These are phyloP conservation scores for Phaffomyces opuntiae DNA, from an alignment of 805 yeast genomes.

Conservation along the genomic window DNA sequence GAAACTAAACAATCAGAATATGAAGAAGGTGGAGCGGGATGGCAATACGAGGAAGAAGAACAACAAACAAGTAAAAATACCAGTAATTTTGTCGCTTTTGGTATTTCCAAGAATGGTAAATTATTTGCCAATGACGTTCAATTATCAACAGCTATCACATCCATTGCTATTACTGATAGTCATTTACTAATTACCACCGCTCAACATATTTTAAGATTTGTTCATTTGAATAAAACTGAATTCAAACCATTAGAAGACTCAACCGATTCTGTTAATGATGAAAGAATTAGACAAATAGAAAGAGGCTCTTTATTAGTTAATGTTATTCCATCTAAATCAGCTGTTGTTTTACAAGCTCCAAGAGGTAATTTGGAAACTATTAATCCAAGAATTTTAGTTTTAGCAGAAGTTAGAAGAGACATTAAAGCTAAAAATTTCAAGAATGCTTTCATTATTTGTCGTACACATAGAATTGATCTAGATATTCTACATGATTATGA, in stretches of 20 bases:
- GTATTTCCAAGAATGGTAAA: constrained; percentile 70
- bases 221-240: constrained; percentile 49
- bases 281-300: constrained; percentile 82
- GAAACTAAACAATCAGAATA: constrained; percentile 18
- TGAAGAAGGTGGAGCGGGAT: constrained; percentile 4
- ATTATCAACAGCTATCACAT: constrained; percentile 72
- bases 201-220: constrained; percentile 73
- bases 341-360: constrained; percentile 87
- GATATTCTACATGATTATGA: constrained; percentile 86
- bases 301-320: constrained; percentile 84
- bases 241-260: constrained; percentile 34
- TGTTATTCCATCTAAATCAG: constrained; percentile 72
- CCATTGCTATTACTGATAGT: constrained; percentile 64
- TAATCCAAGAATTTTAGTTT: constrained; percentile 85
- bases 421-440: constrained; percentile 52
- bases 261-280: constrained; percentile 46
- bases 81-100: constrained; percentile 44
- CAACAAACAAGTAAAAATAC: constrained; percentile 3
- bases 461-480: constrained; percentile 86
- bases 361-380: constrained; percentile 95
- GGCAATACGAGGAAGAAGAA: constrained; percentile 4
- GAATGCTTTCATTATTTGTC: constrained; percentile 76
- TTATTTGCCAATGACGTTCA: constrained; percentile 55
- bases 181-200: constrained; percentile 82
- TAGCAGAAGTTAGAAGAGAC: constrained; percentile 69